These are phyloP conservation scores for Prunus davidiana DNA, from an alignment of 306 rosid species.

Conservation along the genomic window DNA sequence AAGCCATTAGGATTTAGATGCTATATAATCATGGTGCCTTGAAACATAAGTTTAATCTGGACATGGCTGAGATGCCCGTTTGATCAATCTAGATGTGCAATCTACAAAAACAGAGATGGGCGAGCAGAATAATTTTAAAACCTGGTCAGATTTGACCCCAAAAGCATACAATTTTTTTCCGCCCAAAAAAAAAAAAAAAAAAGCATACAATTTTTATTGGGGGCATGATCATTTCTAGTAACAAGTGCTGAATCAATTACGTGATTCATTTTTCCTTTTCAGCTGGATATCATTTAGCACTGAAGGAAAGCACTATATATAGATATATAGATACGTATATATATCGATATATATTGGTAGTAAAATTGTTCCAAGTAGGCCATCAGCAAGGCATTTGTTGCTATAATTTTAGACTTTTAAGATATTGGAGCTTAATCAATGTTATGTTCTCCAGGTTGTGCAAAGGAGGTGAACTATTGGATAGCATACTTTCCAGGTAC, in stretches of 20 bases:
- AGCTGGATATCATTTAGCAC: background rate
- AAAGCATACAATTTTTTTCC: background rate
- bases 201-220: background rate
- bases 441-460: slow-evolving; percentile 59
- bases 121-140: background rate
- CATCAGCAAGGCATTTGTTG: slow-evolving; percentile 10
- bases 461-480: slow-evolving; percentile 86
- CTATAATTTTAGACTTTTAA: background rate
- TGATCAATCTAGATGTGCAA: background rate
- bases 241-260: background rate
- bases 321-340: background rate
- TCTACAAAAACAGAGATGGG: background rate
- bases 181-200: too few species aligned
- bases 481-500: slow-evolving; percentile 87
- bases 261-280: background rate
- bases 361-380: too few species aligned
- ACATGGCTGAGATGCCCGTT: background rate
- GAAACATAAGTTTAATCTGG: background rate
- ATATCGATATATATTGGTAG: too few species aligned
- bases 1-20: background rate
- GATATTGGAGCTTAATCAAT: slow-evolving; percentile 21
- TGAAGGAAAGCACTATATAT: background rate
- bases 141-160: background rate
- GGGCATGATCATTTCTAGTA: background rate
- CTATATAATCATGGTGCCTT: background rate